Evolutionary conservation across 805 yeast genomes (phyloP).

Genomic region (Ogataea degrootiae): DNA sequence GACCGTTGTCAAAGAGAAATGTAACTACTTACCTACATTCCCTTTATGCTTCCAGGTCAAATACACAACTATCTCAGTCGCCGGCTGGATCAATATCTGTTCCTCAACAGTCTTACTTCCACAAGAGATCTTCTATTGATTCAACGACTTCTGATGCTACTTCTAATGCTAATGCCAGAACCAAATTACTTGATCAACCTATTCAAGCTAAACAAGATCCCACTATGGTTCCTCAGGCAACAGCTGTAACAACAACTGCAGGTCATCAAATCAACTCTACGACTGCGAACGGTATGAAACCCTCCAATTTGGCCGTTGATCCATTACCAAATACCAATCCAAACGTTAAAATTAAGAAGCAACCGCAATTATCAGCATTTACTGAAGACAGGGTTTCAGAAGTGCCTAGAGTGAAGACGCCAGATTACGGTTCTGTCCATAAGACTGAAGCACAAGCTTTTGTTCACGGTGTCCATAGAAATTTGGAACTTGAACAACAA

Average conservation of each 20-base stretch:
- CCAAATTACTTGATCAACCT: too few species aligned
- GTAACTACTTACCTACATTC: slow-evolving; percentile 65
- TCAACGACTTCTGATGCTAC: slow-evolving; percentile 3
- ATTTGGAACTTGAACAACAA: slow-evolving; percentile 17
- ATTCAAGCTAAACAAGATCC: background rate
- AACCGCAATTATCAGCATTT: slow-evolving; percentile 28
- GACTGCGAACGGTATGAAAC: slow-evolving; percentile 37
- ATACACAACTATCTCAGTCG: slow-evolving; percentile 3
- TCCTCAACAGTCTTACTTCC: slow-evolving; percentile 10
- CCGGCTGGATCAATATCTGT: slow-evolving; percentile 1
- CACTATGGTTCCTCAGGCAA: background rate
- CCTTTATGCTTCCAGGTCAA: slow-evolving; percentile 34
- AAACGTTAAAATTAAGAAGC: slow-evolving; percentile 67
- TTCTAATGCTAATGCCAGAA: too few species aligned
- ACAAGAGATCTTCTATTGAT: slow-evolving; percentile 14
- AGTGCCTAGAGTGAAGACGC: slow-evolving; percentile 2
- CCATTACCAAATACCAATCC: slow-evolving; percentile 63
- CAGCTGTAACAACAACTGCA: background rate
- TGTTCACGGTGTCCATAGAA: slow-evolving; percentile 31
- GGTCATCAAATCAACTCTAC: slow-evolving; percentile 18
- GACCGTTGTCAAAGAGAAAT: slow-evolving; percentile 67
- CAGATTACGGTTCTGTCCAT: slow-evolving; percentile 33
- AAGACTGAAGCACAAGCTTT: slow-evolving; percentile 41
- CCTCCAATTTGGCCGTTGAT: slow-evolving; percentile 63
- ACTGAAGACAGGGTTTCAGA: slow-evolving; percentile 6